Percentiles rank a stretch among this genome's conserved stretches.
Conservation (phyloP, 495 filamentous ascomycete species). For the Daldinia concentrica region DNA sequence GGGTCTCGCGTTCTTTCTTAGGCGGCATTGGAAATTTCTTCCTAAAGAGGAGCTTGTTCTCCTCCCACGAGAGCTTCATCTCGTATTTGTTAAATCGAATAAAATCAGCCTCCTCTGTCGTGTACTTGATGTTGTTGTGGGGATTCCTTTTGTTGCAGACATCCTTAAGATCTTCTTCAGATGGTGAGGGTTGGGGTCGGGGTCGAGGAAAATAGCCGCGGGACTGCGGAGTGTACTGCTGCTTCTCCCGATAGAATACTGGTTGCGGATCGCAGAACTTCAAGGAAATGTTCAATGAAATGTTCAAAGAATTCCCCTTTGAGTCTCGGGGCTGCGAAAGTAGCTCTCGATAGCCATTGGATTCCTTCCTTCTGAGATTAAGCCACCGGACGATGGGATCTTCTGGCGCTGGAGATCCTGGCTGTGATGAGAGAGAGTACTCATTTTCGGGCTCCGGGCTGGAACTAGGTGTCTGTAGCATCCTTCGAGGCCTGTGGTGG, state of each 20-base stretch:
- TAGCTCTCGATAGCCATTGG: constrained; percentile 9
- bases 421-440: constrained; percentile 1
- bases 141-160: not conserved
- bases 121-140: constrained; percentile 50
- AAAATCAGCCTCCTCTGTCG: constrained; percentile 46
- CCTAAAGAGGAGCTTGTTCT: constrained; percentile 43
- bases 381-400: constrained; percentile 43
- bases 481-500: not conserved
- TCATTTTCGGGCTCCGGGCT: constrained; percentile 30
- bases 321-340: constrained; percentile 31
- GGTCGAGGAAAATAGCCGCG: not conserved
- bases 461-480: constrained; percentile 13
- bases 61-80: constrained; percentile 45
- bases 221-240: constrained; percentile 9
- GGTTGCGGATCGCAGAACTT: not conserved
- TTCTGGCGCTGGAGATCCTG: not conserved
- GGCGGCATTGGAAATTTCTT: constrained; percentile 40
- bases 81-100: constrained; percentile 52
- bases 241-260: constrained; percentile 15
- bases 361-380: constrained; percentile 30
- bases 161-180: not conserved
- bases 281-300: constrained; percentile 1
- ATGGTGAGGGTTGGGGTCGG: constrained; percentile 3
- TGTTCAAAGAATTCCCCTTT: not conserved
- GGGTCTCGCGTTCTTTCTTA: constrained; percentile 25